A percentile compares a stretch with the other conserved stretches of the same genome.
phyloP scores from a whole-genome alignment of 768 basidiomycete species.

The Serendipita sp. region DNA sequence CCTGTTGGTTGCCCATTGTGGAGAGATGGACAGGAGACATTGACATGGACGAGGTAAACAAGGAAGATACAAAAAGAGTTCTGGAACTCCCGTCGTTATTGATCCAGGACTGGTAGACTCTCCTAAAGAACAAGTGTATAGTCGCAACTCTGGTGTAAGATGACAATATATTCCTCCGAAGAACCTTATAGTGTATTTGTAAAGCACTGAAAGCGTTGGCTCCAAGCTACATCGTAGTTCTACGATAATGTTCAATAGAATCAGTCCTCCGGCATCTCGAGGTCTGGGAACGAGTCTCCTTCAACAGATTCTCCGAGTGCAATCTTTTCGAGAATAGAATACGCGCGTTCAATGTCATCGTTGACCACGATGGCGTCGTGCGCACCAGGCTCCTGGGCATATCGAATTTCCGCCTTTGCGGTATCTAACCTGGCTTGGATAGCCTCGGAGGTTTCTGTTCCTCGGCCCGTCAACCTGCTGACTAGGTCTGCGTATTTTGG shows the following conservation, averaged over 20 bases:
- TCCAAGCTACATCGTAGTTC: too few species aligned
- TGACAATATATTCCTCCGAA: neutral
- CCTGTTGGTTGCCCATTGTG: neutral
- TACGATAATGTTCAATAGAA: neutral
- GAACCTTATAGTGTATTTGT: too few species aligned
- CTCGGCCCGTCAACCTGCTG: constrained; percentile 54
- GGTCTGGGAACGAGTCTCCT: constrained; percentile 47
- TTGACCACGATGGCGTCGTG: constrained; percentile 83
- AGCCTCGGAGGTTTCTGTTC: constrained; percentile 64
- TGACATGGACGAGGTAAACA: neutral
- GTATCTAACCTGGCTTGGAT: constrained; percentile 60
- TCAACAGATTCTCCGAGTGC: constrained; percentile 49
- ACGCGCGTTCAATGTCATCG: constrained; percentile 73
- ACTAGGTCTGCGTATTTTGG: constrained; percentile 61
- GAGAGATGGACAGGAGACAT: neutral
- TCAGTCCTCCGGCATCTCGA: constrained; percentile 14
- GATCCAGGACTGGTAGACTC: neutral
- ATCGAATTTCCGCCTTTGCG: constrained; percentile 66
- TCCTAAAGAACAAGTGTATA: neutral
- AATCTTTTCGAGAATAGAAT: constrained; percentile 54
- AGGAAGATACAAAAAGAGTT: neutral
- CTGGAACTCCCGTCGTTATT: neutral
- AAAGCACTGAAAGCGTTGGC: too few species aligned
- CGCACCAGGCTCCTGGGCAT: constrained; percentile 53
- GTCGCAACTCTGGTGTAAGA: neutral